Evolutionary conservation across 2,329 filamentous ascomycete genomes (phyloP), one percentile per base, ranked within the genome.

Genomic region (Sporothrix humicola): DNA sequence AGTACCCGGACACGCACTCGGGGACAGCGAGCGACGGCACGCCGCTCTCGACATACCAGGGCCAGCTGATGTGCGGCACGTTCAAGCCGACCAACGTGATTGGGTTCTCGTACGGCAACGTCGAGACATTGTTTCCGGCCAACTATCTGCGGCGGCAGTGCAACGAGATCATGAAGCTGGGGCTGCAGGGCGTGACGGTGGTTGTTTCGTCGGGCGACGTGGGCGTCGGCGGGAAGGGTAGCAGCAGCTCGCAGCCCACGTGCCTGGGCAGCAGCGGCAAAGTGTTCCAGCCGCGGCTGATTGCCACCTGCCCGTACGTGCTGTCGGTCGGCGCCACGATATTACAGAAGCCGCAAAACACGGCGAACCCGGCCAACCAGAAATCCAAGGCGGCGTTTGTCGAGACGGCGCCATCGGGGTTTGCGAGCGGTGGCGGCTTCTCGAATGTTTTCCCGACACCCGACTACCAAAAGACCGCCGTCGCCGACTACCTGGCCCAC

Each of bases 81-180:
- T 80, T 79, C 80, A 82, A 84, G 76, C 85, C 87, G 1, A 87
- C 87, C 8, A 87, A 88, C 75, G 87, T 89, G 6, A 84, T 89
- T 74, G 85, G 83, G 48, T 86, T 90, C 76, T 87, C 85, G 2
- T 89, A 89, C 77, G 87, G 86, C 59, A 85, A 85, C 58, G 82
- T 85, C 63, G 88, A 90, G 79, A 80, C 81, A 6, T 85, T 85
- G 23, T 81, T 89, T 31, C 87, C 88, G 0, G 79, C 83, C 6
- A 81, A 80, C 75, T 90, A 90, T 79, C 85, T 88, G 76, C 81
- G 85, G 75, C 82, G 84, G 10, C 84, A 86, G 77, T 87, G 85
- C 78, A 80, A 81, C 73, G 84, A 86, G 78, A 85, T 86, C 76
- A 81, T 88, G 77, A 88, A 88, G 78, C 83, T 88, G 0, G 85